phyloP scores from a whole-genome alignment of 1,139 yeast species.

The Candida sanyaensis region DNA sequence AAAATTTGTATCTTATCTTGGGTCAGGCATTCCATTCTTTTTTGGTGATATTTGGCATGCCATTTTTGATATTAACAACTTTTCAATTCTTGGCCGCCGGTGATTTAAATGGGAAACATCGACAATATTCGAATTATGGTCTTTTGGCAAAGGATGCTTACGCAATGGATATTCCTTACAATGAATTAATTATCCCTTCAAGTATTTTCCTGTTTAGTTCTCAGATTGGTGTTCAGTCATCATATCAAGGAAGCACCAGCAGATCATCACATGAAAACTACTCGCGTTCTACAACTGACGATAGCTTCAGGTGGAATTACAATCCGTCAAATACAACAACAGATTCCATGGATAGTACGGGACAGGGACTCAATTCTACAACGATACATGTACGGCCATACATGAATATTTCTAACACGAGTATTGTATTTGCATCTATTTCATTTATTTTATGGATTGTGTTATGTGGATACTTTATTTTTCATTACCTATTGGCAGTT shows the following conservation, averaged over 20 bases:
- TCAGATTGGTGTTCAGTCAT: background rate
- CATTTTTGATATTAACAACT: slow-evolving; percentile 45
- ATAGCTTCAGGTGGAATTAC: background rate
- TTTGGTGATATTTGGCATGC: slow-evolving; percentile 41
- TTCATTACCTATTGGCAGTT: slow-evolving; percentile 29
- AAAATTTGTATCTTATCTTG: slow-evolving; percentile 26
- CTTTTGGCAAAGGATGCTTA: slow-evolving; percentile 26
- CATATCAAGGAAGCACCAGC: background rate
- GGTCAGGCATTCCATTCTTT: slow-evolving; percentile 39
- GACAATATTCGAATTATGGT: slow-evolving; percentile 16
- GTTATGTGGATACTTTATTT: slow-evolving; percentile 31
- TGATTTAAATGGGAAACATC: slow-evolving; percentile 15
- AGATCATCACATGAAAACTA: background rate
- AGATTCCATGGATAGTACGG: background rate
- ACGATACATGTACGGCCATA: background rate
- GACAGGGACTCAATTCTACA: slow-evolving; percentile 1
- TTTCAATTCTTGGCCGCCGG: slow-evolving; percentile 35
- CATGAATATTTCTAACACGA: slow-evolving; percentile 14
- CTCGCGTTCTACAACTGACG: background rate
- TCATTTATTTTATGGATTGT: slow-evolving; percentile 36
- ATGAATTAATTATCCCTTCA: slow-evolving; percentile 23
- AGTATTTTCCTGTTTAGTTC: slow-evolving; percentile 9
- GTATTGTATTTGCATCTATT: slow-evolving; percentile 29
- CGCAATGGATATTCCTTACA: slow-evolving; percentile 28
- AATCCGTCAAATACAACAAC: background rate